A percentile compares a stretch with the other conserved stretches of the same genome.
These are phyloP conservation scores for Teratosphaeria viscida DNA, from an alignment of 2,329 filamentous ascomycete species.

Conservation along the genomic window DNA sequence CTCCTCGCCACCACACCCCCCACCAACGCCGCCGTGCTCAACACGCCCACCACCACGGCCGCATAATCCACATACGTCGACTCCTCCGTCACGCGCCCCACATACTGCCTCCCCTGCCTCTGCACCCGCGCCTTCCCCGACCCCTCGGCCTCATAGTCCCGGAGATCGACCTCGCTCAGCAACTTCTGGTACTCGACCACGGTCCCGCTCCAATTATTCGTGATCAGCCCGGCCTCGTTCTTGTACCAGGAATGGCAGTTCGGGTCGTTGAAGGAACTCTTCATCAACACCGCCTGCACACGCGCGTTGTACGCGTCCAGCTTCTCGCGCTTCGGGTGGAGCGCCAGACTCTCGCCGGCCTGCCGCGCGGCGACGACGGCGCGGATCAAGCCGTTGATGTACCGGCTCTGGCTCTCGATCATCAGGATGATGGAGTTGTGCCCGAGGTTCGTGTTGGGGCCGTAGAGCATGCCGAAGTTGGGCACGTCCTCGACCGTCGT, in stretches of 20 bases:
- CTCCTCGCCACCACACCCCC: slow-evolving; percentile 38
- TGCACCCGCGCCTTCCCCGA: slow-evolving; percentile 23
- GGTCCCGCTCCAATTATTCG: slow-evolving; percentile 46
- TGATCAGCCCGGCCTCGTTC: slow-evolving; percentile 42
- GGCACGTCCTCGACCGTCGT: slow-evolving; percentile 42
- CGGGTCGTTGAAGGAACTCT: slow-evolving; percentile 43
- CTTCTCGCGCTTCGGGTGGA: slow-evolving; percentile 34
- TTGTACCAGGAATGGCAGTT: slow-evolving; percentile 49
- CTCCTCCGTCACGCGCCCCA: slow-evolving; percentile 38
- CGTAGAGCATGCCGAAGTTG: slow-evolving; percentile 49
- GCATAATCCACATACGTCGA: slow-evolving; percentile 29
- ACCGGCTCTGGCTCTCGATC: slow-evolving; percentile 49
- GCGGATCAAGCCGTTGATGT: slow-evolving; percentile 41
- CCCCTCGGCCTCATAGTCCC: slow-evolving; percentile 34
- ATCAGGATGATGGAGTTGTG: slow-evolving; percentile 44
- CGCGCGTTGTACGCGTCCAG: slow-evolving; percentile 37
- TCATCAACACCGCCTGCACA: slow-evolving; percentile 36
- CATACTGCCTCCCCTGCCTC: slow-evolving; percentile 25
- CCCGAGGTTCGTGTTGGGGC: slow-evolving; percentile 45
- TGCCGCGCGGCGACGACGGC: slow-evolving; percentile 38
- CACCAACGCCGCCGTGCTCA: slow-evolving; percentile 28
- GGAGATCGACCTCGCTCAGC: slow-evolving; percentile 33
- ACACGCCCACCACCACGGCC: slow-evolving; percentile 26
- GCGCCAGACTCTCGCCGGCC: slow-evolving; percentile 30
- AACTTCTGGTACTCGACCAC: slow-evolving; percentile 47